A percentile compares a stretch with the other conserved stretches of the same genome.
These are phyloP conservation scores for Inonotus obliquus DNA, from an alignment of 1,284 basidiomycete genomes.

Conservation along the genomic window DNA sequence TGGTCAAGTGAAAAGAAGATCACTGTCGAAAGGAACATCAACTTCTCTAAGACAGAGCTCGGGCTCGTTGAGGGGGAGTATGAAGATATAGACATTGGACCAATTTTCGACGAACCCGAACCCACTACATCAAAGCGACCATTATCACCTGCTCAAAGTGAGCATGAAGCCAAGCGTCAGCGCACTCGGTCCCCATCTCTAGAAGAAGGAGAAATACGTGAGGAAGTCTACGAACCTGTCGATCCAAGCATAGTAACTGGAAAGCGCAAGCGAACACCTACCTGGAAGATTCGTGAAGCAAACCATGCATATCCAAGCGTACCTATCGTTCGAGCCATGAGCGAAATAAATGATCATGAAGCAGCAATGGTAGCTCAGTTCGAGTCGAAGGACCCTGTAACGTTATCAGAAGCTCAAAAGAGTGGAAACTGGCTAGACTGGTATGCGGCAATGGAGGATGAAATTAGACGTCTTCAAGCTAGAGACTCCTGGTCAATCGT, in stretches of 20 bases:
- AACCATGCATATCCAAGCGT: too few species aligned
- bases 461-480: constrained; percentile 23
- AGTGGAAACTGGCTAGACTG: constrained; percentile 27
- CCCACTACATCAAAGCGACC: background rate
- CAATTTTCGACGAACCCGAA: background rate
- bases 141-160: too few species aligned
- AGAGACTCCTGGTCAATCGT: constrained; percentile 27
- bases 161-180: too few species aligned
- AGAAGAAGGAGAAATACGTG: too few species aligned
- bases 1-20: constrained; percentile 8
- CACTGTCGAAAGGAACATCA: constrained; percentile 17
- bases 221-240: too few species aligned
- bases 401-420: constrained; percentile 22
- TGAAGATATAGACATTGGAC: background rate
- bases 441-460: constrained; percentile 28
- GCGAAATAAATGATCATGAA: too few species aligned
- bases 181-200: too few species aligned
- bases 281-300: too few species aligned
- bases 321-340: too few species aligned
- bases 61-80: background rate
- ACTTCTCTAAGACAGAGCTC: constrained; percentile 1
- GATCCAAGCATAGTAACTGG: too few species aligned
- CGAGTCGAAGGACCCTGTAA: constrained; percentile 21
- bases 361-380: too few species aligned
- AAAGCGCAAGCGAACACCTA: too few species aligned